Conservation (phyloP, 1,284 basidiomycete genomes). For the Cryptococcus sp. region DNA sequence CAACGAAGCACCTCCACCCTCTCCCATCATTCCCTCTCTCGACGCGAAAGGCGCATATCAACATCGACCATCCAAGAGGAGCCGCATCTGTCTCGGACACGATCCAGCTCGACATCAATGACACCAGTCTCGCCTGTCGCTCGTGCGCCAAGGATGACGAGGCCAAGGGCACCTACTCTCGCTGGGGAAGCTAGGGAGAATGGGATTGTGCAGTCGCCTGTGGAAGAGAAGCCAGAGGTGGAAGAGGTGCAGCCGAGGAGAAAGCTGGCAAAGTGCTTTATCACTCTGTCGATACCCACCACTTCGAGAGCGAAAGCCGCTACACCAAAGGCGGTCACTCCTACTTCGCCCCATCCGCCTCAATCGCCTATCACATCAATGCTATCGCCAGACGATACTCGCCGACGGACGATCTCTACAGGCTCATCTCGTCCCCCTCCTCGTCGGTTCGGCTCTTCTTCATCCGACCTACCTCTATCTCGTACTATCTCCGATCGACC, state of each 20-base stretch:
- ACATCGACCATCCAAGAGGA: conserved; percentile 1
- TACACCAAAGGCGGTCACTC: background rate
- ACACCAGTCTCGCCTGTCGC: conserved; percentile 1
- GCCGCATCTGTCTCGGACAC: background rate
- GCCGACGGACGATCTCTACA: background rate
- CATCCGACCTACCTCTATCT: background rate
- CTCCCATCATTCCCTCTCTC: background rate
- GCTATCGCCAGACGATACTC: background rate
- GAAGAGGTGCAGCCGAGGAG: conserved; percentile 9
- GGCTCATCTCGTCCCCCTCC: background rate
- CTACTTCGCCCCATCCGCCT: background rate
- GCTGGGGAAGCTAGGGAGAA: conserved; percentile 36
- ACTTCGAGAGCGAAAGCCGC: background rate
- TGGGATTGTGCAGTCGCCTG: conserved; percentile 2
- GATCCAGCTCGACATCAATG: background rate
- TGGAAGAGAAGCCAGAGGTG: conserved; percentile 7
- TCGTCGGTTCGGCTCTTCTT: background rate
- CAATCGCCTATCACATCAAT: no score
- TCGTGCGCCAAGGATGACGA: background rate
- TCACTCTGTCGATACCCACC: conserved; percentile 21
- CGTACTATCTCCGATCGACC: background rate
- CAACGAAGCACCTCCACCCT: background rate
- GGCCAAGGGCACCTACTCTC: conserved; percentile 35
- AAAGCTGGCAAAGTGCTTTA: conserved; percentile 32
- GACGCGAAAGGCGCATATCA: conserved; percentile 4